Conservation (phyloP, 164 flowering plant species). For the Annona squamosa region DNA sequence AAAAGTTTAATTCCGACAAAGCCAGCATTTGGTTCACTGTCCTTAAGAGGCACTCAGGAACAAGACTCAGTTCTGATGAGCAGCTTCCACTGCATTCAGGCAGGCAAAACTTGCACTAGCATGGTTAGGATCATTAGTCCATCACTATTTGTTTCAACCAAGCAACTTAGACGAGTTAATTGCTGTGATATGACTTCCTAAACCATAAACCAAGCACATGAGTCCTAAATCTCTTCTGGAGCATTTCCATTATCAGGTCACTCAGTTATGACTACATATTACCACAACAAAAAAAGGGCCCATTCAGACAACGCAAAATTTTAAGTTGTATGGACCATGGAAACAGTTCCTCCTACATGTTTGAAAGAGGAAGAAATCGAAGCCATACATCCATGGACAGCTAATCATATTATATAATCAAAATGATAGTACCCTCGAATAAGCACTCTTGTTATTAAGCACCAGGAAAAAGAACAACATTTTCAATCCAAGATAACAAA, state of each 20-base stretch:
- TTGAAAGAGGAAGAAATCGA: background rate
- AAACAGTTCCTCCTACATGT: background rate
- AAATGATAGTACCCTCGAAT: no score
- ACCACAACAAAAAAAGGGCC: background rate
- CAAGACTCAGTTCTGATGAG: background rate
- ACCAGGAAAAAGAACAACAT: no score
- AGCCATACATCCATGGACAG: no score
- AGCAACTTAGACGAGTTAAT: background rate
- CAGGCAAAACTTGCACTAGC: background rate
- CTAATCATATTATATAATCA: no score
- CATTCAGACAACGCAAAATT: background rate
- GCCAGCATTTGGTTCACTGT: background rate
- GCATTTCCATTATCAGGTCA: background rate
- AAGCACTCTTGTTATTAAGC: no score
- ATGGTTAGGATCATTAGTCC: background rate
- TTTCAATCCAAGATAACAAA: no score
- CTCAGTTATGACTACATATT: background rate
- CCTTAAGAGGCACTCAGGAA: background rate
- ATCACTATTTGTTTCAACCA: background rate
- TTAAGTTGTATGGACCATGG: background rate
- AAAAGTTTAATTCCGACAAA: background rate
- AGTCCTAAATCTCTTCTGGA: background rate
- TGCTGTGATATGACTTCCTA: background rate
- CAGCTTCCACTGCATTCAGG: no score
- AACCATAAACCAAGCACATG: background rate